Evolutionary conservation across 2,329 filamentous ascomycete genomes (phyloP).

Genomic region (Cercospora zeina): DNA sequence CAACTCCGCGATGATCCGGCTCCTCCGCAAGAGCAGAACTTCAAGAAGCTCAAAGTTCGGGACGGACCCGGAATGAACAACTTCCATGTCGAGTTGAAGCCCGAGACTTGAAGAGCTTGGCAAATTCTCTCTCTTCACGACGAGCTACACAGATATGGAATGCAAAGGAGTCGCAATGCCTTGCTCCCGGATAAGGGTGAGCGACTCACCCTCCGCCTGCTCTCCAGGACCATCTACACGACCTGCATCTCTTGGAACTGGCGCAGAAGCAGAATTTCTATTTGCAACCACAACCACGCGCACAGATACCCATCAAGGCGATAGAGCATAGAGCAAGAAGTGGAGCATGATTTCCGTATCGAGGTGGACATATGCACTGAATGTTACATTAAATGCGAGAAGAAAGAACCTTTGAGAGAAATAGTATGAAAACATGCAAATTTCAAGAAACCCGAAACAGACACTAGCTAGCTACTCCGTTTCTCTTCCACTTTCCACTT

Average conservation of each 20-base stretch:
- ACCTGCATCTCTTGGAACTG: neutral
- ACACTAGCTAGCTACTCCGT: neutral
- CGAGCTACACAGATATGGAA: too few species aligned
- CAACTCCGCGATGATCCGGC: slow-evolving; percentile 45
- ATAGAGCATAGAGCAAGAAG: neutral
- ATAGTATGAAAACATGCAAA: slow-evolving; percentile 4
- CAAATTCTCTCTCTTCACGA: neutral
- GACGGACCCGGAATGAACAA: slow-evolving; percentile 81
- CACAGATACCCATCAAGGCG: neutral
- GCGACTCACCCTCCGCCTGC: neutral
- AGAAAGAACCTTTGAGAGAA: neutral
- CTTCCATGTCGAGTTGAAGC: slow-evolving; percentile 72
- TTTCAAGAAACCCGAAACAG: neutral
- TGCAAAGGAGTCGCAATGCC: neutral
- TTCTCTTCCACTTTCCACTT: neutral
- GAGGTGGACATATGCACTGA: neutral
- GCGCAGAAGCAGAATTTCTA: neutral
- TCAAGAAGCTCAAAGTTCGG: slow-evolving; percentile 74
- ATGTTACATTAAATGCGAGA: neutral
- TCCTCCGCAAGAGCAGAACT: slow-evolving; percentile 43
- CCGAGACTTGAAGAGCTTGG: neutral
- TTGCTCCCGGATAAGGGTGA: neutral
- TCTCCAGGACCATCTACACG: neutral
- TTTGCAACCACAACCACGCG: neutral
- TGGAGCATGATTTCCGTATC: too few species aligned